Conservation (phyloP, 1,284 basidiomycete genomes). For the Flammula alnicola region DNA sequence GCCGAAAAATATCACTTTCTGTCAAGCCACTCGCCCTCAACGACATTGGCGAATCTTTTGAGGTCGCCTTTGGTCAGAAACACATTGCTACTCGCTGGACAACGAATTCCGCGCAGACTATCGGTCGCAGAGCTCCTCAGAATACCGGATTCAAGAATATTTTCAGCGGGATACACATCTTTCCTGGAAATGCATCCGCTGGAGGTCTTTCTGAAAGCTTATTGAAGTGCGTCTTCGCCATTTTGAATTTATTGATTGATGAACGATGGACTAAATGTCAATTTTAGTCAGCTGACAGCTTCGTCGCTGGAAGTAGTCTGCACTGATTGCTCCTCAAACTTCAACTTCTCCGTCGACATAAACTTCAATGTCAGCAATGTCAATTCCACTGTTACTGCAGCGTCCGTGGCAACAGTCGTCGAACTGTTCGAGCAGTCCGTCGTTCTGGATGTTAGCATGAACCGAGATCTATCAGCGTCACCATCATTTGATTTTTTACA, state of each 20-base stretch:
- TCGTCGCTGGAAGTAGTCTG: constrained; percentile 1
- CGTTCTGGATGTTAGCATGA: constrained; percentile 7
- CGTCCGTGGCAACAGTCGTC: neutral
- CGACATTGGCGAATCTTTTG: constrained; percentile 3
- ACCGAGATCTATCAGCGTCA: neutral
- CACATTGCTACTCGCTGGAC: neutral
- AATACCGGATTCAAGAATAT: neutral
- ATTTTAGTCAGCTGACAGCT: neutral
- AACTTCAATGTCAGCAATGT: constrained; percentile 6
- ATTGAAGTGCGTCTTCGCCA: neutral
- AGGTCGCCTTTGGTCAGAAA: neutral
- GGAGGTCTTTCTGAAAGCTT: neutral
- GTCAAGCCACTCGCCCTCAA: neutral
- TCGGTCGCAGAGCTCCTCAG: neutral
- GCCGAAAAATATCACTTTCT: neutral
- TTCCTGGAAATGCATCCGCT: constrained; percentile 1
- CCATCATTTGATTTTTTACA: constrained; percentile 5
- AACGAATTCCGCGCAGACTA: no score
- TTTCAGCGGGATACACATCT: constrained; percentile 1
- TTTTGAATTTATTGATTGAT: neutral
- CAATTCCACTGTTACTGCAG: neutral
- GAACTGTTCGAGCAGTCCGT: constrained; percentile 2
- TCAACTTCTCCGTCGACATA: constrained; percentile 9
- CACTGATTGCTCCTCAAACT: constrained; percentile 3
- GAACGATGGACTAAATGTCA: no score